A percentile compares a stretch with the other conserved stretches of the same genome.
Evolutionary conservation across 2,329 filamentous ascomycete genomes (phyloP).

Genomic region (Sclerotinia glacialis): DNA sequence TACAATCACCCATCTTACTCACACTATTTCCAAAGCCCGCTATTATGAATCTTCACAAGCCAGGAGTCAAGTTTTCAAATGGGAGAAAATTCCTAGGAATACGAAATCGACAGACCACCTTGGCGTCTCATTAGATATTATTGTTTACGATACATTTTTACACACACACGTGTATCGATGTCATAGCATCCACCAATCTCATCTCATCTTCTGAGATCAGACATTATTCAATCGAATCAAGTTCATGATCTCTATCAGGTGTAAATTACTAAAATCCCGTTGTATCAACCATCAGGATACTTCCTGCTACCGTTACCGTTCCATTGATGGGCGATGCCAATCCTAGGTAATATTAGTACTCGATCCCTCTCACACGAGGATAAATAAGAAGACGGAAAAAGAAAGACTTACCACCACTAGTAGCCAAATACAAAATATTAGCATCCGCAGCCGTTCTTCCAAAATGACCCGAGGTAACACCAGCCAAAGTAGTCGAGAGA

Average conservation of each 20-base stretch:
- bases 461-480: conserved; percentile 27
- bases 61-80: too few species aligned
- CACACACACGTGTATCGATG: not conserved
- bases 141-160: not conserved
- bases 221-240: not conserved
- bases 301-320: conserved; percentile 9
- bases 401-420: conserved; percentile 26
- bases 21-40: too few species aligned
- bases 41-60: too few species aligned
- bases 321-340: conserved; percentile 16
- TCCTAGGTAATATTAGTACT: not conserved
- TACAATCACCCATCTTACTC: too few species aligned
- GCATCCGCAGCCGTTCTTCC: conserved; percentile 22
- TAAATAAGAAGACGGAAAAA: too few species aligned
- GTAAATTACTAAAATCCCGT: not conserved
- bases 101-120: too few species aligned
- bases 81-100: too few species aligned
- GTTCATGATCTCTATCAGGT: not conserved
- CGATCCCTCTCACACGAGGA: accelerated
- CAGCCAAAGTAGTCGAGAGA: conserved; percentile 24
- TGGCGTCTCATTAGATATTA: not conserved
- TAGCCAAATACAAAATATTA: conserved; percentile 26
- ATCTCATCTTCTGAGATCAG: not conserved
- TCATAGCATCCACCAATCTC: not conserved
- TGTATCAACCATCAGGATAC: conserved; percentile 10